Evolutionary conservation across 306 rosid species (phyloP), one percentile per base, ranked within the genome.

Genomic region (Glycyrrhiza uralensis): DNA sequence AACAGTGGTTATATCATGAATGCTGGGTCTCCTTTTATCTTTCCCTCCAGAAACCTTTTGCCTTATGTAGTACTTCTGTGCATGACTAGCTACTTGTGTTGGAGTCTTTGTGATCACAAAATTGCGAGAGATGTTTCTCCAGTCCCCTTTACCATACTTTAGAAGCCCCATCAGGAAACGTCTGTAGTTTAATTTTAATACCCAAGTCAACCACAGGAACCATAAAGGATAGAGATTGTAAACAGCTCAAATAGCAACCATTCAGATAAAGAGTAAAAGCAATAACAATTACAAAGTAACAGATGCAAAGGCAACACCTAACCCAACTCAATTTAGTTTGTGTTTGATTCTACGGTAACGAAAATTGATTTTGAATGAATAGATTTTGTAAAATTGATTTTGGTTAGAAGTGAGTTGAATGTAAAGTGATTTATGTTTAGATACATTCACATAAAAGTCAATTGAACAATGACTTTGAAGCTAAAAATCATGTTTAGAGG

Each of bases 11-110:
- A 93, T 90, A 32, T 93, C 98, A 66, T 93, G 98, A 69, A 93
- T 93, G 80, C 98, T 93, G 0, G 98, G 97, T 52, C 98, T 84
- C 45, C 94, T 87, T 73, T 87, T 93, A 71, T 92, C 93, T 71
- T 90, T 93, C 5, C 87, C 97, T 59, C 92, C 98, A 0, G 97
- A 81, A 41, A 68, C 84, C 66, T 90, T 95, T 83, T 90, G 98
- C 82, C 98, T 90, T 80, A 89, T 87, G 72, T 79, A 93, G 81
- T 93, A 93, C 75, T 93, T 93, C 72, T 93, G 87, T 10, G 87
- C 87, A 72, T 83, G 87, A 51, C 87, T 83, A 8, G 87, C 87
- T 28, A 83, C 87, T 61, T 84, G 87, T 0, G 85, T 84, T 0
- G 87, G 87, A 23, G 87, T 84, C 69, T 84, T 84, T 19, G 98